phyloP scores from a whole-genome alignment of 2,329 filamentous ascomycete species.

The Huntiella moniliformis region DNA sequence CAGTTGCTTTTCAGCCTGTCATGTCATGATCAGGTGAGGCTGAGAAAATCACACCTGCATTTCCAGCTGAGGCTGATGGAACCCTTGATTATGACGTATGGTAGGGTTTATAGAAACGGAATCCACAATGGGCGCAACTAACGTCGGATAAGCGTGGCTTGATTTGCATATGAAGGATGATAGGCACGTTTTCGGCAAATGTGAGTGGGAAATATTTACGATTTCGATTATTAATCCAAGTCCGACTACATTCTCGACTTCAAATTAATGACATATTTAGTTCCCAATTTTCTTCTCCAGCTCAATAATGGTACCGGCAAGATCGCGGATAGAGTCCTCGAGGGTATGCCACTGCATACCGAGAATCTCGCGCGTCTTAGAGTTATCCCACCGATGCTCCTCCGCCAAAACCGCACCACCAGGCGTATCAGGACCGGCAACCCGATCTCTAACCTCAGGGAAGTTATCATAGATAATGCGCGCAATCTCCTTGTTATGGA shows the following conservation, averaged over 20 bases:
- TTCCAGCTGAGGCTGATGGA: no score
- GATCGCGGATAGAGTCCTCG: conserved; percentile 33
- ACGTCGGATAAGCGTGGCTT: no score
- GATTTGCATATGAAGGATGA: no score
- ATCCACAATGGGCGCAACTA: no score
- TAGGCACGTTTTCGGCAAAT: background rate
- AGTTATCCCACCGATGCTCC: conserved; percentile 38
- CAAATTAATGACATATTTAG: background rate
- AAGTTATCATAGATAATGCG: conserved; percentile 27
- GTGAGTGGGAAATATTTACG: background rate
- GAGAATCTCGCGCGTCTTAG: conserved; percentile 36
- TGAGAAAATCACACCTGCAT: no score
- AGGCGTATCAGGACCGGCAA: conserved; percentile 26
- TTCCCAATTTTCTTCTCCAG: conserved; percentile 4
- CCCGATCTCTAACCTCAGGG: conserved; percentile 27
- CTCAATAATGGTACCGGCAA: conserved; percentile 6
- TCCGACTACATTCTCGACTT: background rate
- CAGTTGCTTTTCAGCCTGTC: no score
- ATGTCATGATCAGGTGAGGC: no score
- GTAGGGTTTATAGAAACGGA: no score
- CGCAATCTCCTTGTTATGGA: conserved; percentile 27
- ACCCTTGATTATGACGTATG: no score
- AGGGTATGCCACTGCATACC: conserved; percentile 43
- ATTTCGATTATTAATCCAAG: background rate
- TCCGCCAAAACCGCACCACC: conserved; percentile 25